These are phyloP conservation scores for Hirschioporus abietinus DNA, from an alignment of 768 basidiomycete genomes.

Conservation along the genomic window DNA sequence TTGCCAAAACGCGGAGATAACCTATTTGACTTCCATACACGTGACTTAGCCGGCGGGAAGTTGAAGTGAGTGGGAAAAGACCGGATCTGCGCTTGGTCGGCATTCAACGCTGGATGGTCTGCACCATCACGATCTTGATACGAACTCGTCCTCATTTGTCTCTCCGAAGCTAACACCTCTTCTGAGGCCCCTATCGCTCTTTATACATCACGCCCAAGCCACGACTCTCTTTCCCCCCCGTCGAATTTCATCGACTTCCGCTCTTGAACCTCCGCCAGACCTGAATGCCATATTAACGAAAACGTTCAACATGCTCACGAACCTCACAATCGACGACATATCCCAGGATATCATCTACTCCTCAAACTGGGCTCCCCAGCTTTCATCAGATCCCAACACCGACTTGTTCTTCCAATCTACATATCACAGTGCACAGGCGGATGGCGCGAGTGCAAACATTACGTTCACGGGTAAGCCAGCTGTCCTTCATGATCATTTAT, in stretches of 20 bases:
- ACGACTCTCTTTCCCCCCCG: neutral
- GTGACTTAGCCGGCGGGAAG: neutral
- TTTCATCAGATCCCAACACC: conserved; percentile 15
- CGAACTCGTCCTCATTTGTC: neutral
- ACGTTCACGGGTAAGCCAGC: conserved; percentile 14
- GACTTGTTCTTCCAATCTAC: conserved; percentile 20
- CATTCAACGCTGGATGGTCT: neutral
- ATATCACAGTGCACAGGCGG: conserved; percentile 20
- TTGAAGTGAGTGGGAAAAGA: neutral
- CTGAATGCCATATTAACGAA: neutral
- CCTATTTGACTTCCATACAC: neutral
- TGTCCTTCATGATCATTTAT: neutral
- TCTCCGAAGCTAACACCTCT: neutral
- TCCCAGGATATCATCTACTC: conserved; percentile 19
- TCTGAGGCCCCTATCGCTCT: neutral
- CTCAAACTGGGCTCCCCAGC: conserved; percentile 20
- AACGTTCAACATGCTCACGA: conserved; percentile 11
- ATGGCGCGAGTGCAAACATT: conserved; percentile 21
- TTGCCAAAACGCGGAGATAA: neutral
- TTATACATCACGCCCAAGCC: neutral
- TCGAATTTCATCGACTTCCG: neutral
- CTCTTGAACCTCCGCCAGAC: neutral
- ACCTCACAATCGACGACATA: conserved; percentile 27
- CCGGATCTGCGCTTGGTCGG: neutral
- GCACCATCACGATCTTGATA: neutral